Base-by-base conservation (phyloP, 2,329 filamentous ascomycete species). In the Colletotrichum higginsianum region DNA sequence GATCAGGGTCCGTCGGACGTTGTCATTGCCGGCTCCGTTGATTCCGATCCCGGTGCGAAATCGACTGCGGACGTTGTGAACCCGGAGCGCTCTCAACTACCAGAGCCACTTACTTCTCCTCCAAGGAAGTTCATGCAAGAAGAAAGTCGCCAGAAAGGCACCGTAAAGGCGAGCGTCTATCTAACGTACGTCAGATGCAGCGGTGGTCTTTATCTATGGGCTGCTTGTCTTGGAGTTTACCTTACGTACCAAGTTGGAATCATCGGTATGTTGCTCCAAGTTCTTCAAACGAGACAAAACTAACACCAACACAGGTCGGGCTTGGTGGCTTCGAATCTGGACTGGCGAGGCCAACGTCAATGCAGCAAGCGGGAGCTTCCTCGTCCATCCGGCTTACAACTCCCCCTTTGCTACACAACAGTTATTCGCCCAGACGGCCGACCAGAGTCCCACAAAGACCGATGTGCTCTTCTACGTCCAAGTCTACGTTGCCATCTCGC, bases 111-210 rank as follows among this genome's bases (percentile, higher is more conserved):
- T 30, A 9, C 30, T 30, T 30, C 30, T 9, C 30, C 30, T 30
- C 30, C 30, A 30, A 30, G 30, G 7, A 30, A 30, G 79, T 96
- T 95, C 75, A 89, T 93, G 30, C 91, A 94, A 77, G 93, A 94
- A 3, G 94, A 96, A 79, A 84, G 83, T n/a, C 88, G 91, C 67
- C 92, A 94, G 77, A 87, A 88, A 63, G 94, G 94, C 1, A 87
- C 90, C 6, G 90, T 96, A 40, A 91, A 91, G 75, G 84, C 85
- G 23, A 84, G 85, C 8, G 87, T 95, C 18, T 96, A 95, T 73
- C 77, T 84, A 13, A 85, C 86, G 0, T 96, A 95, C 76, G 80
- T 95, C 16, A 85, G 84, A 12, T 89, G 90, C 26, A 93, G 89
- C 73, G 93, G 93, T 18, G 90, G 91, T 11, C 83, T 85, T 74